Evolutionary conservation across 345 rosid species (phyloP).

Genomic region (Sapria himalayana): DNA sequence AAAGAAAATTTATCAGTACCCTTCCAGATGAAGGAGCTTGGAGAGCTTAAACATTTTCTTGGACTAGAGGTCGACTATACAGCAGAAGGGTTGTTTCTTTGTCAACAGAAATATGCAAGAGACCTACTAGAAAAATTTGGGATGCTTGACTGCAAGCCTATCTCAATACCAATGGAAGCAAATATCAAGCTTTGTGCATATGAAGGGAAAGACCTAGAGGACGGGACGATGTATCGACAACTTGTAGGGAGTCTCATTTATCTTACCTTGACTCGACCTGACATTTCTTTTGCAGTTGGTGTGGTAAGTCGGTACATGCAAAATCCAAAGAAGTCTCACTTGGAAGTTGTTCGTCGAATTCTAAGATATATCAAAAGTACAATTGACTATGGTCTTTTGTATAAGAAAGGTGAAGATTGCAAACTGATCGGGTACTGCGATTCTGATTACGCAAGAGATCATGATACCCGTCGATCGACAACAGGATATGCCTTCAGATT

Average conservation of each 20-base stretch:
- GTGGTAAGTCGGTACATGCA: conserved; percentile 1
- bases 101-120: not conserved
- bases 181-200: not conserved
- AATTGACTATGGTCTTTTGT: too few species aligned
- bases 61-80: too few species aligned
- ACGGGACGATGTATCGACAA: not conserved
- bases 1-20: not conserved
- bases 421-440: not conserved
- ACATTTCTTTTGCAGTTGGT: not conserved
- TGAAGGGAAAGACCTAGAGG: not conserved
- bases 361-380: too few species aligned
- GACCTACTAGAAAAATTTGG: not conserved
- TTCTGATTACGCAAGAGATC: conserved; percentile 2
- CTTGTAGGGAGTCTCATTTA: not conserved
- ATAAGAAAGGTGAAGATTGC: not conserved
- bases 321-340: conserved; percentile 1
- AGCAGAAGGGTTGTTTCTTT: too few species aligned
- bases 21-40: conserved; percentile 6
- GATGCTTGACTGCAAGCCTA: not conserved
- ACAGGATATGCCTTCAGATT: not conserved
- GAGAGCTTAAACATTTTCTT: not conserved
- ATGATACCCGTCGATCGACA: not conserved
- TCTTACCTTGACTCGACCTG: not conserved
- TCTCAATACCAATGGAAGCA: not conserved
- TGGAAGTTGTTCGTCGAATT: not conserved